phyloP scores from a whole-genome alignment of 148 eudicot genomes.

The Diospyros lotus region DNA sequence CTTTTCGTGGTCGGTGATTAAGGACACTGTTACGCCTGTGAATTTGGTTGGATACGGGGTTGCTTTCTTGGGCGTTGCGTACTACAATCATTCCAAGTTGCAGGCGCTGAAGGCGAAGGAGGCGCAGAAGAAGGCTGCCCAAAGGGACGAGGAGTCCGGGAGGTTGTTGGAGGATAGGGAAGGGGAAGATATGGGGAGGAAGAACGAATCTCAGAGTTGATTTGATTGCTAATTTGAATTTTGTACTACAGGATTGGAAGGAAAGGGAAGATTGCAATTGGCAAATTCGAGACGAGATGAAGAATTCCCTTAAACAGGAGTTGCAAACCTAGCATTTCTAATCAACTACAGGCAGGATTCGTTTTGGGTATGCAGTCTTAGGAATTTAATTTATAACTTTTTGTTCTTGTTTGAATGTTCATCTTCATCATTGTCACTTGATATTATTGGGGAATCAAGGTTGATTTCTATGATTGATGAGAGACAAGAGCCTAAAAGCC shows the following conservation, averaged over 20 bases:
- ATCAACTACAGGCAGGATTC: neutral
- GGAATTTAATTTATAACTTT: neutral
- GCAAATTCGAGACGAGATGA: neutral
- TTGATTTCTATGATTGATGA: neutral
- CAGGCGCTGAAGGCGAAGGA: slow-evolving; percentile 14
- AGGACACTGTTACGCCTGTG: slow-evolving; percentile 9
- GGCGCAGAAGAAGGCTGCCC: slow-evolving; percentile 7
- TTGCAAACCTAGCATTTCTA: neutral
- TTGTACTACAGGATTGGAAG: neutral
- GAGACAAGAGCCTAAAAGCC: neutral
- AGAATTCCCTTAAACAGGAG: neutral
- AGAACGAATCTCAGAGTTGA: slow-evolving; percentile 11
- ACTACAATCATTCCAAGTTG: slow-evolving; percentile 12
- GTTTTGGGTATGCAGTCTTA: neutral
- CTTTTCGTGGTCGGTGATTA: slow-evolving; percentile 21
- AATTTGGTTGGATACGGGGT: slow-evolving; percentile 10
- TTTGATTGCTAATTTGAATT: neutral
- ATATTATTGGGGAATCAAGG: neutral
- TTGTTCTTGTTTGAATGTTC: neutral
- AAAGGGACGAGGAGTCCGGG: slow-evolving; percentile 3
- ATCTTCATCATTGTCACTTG: neutral
- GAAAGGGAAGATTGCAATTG: neutral
- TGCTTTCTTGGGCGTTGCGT: slow-evolving; percentile 14
- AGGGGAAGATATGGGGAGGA: slow-evolving; percentile 8
- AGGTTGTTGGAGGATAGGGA: slow-evolving; percentile 1